phyloP scores from a whole-genome alignment of 2,329 filamentous ascomycete species.

The Achaetomium macrosporum region DNA sequence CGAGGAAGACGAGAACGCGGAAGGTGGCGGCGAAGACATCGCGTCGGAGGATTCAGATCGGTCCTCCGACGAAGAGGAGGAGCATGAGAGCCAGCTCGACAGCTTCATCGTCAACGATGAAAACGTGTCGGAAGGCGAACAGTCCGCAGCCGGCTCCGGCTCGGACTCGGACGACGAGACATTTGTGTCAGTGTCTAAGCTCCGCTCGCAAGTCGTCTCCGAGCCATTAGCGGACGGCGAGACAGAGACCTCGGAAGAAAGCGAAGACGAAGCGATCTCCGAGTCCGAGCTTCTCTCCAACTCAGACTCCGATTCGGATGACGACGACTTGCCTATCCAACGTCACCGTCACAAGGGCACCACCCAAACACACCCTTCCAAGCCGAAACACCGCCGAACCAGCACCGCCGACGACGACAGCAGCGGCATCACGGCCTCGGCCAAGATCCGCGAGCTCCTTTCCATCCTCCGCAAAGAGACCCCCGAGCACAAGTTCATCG shows the following conservation, averaged over 20 bases:
- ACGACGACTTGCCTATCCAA: background rate
- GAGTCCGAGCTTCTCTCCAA: conserved; percentile 19
- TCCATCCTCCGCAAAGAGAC: conserved; percentile 74
- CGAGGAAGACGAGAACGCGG: conserved; percentile 79
- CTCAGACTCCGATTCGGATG: conserved; percentile 19
- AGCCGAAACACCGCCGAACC: conserved; percentile 21
- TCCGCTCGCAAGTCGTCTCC: conserved; percentile 30
- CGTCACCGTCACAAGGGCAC: background rate
- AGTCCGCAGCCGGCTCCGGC: conserved; percentile 18
- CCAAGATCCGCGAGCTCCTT: conserved; percentile 85
- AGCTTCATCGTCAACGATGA: conserved; percentile 53
- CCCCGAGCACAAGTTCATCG: conserved; percentile 86
- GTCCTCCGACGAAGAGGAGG: conserved; percentile 50
- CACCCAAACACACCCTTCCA: background rate
- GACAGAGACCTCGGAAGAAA: conserved; percentile 33
- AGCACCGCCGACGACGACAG: conserved; percentile 36
- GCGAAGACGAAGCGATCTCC: conserved; percentile 11
- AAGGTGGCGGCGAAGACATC: conserved; percentile 77
- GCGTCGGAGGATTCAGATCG: conserved; percentile 61
- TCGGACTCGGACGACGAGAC: conserved; percentile 31
- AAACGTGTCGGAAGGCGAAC: conserved; percentile 26
- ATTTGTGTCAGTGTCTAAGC: conserved; percentile 34
- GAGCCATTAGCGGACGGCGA: conserved; percentile 30
- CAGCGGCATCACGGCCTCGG: conserved; percentile 61
- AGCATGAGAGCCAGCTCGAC: conserved; percentile 48